phyloP scores from a whole-genome alignment of 148 eudicot genomes.

The Silene uniflora region DNA sequence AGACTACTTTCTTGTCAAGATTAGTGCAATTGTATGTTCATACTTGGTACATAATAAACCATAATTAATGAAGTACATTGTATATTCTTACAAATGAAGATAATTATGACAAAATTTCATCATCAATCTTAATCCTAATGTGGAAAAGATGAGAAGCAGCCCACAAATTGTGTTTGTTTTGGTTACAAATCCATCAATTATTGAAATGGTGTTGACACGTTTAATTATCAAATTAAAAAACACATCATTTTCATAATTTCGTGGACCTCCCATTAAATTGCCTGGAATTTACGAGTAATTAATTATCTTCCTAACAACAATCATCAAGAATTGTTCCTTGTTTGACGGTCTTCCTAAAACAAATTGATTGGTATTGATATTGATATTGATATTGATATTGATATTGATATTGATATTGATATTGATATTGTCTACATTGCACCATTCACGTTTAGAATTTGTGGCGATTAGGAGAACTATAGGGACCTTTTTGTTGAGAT shows the following conservation, averaged over 20 bases:
- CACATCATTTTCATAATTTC: neutral
- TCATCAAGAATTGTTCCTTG: neutral
- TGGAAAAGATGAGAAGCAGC: neutral
- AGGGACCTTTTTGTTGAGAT: no score
- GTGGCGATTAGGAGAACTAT: neutral
- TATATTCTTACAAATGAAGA: no score
- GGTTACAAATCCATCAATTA: neutral
- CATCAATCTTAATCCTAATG: neutral
- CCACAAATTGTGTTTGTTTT: neutral
- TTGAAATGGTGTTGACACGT: conserved; percentile 3
- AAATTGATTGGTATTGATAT: no score
- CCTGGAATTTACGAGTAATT: neutral
- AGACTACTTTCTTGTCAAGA: neutral
- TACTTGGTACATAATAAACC: neutral
- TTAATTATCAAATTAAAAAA: neutral
- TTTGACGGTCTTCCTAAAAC: neutral
- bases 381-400: no score
- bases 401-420: no score
- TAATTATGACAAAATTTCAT: neutral
- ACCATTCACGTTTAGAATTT: neutral
- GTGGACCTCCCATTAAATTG: neutral
- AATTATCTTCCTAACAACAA: neutral
- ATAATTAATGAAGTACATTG: neutral
- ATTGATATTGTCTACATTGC: neutral
- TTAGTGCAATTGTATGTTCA: neutral